Percentiles rank a stretch among this genome's conserved stretches.
Evolutionary conservation across 2,329 filamentous ascomycete species (phyloP).

Genomic region (Neofusicoccum umdonicola): DNA sequence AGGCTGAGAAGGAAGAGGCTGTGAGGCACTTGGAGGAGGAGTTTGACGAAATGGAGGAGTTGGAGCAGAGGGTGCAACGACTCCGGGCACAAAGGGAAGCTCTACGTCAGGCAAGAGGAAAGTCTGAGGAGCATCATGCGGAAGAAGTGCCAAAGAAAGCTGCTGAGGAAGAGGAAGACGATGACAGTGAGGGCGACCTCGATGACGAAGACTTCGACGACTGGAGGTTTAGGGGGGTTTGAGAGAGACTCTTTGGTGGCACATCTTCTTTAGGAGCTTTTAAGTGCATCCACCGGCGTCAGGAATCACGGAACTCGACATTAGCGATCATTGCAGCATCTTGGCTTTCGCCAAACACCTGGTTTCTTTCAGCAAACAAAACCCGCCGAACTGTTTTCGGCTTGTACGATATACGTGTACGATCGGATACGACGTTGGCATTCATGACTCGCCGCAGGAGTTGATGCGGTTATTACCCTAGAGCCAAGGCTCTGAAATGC

Average conservation of each 20-base stretch:
- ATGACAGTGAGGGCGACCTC: conserved; percentile 36
- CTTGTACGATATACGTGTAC: not conserved
- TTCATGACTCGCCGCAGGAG: too few relatives aligned
- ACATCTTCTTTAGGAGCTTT: not conserved
- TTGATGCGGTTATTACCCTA: too few relatives aligned
- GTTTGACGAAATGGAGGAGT: conserved; percentile 50
- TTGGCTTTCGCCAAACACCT: conserved; percentile 1
- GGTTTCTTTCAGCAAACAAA: not conserved
- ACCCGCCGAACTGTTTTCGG: not conserved
- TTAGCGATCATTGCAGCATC: conserved; percentile 1
- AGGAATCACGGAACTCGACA: not conserved
- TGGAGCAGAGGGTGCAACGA: conserved; percentile 46
- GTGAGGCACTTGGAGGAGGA: conserved; percentile 45
- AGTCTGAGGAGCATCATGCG: conserved; percentile 1
- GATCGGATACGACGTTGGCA: not conserved
- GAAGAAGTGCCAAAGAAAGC: conserved; percentile 19
- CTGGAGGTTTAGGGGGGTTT: conserved; percentile 37
- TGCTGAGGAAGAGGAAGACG: conserved; percentile 21
- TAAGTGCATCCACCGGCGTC: not conserved
- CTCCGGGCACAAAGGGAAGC: conserved; percentile 47
- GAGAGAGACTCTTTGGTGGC: conserved; percentile 13
- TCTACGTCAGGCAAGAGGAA: conserved; percentile 30
- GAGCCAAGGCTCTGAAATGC: too few relatives aligned
- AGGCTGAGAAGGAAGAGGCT: conserved; percentile 50
- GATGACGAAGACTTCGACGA: conserved; percentile 33